Base-by-base conservation (phyloP, 345 rosid species). In the Salix suchowensis region DNA sequence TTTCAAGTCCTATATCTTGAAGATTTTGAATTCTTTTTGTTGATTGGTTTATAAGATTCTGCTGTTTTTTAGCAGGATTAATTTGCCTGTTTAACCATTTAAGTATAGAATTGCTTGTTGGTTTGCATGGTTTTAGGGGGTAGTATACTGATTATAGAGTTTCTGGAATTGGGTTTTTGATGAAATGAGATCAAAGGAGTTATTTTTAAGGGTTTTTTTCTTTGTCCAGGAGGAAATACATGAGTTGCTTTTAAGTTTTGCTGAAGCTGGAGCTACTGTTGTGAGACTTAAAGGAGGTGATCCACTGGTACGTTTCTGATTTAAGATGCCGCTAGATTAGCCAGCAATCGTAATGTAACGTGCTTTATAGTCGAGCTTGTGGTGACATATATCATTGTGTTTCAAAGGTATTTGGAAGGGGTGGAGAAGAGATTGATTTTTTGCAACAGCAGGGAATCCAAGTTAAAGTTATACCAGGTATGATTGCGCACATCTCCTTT, bases 371-470 rank as follows among this genome's bases (percentile, higher is more conserved):
- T 46, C 3, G 36, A 60, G 32, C 64, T 32, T 23, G 44, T 32
- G 69, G 10, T 70, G 39, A 70, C 32, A 34, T 30, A 8, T 34
- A 16, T 32, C 55, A n/a, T 61, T 77, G 68, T 69, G 40, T 74
- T 73, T 68, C 77, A 34, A 76, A 96, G 99, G 97, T 96, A 1
- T 96, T 96, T 77, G 99, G 98, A 28, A 84, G 99, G 72, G 98
- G 99, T 6, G 98, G 99, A 7, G 99, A 96, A 85, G 99, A 96
- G 86, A 93, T 96, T 97, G 99, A 96, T 86, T 96, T 93, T 85
- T 83, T 96, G 44, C 94, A 88, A 70, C 94, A 89, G 81, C 91
- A 92, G 83, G 98, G 97, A 79, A 93, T 96, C 66, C 88, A 87
- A 74, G 98, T 96, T 55, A 91, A 93, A 82, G 96, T 96, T 81